Percentiles rank a stretch among this genome's conserved stretches.
These are phyloP conservation scores for Hylodesmum podocarpum DNA, from an alignment of 306 rosid species.

Conservation along the genomic window DNA sequence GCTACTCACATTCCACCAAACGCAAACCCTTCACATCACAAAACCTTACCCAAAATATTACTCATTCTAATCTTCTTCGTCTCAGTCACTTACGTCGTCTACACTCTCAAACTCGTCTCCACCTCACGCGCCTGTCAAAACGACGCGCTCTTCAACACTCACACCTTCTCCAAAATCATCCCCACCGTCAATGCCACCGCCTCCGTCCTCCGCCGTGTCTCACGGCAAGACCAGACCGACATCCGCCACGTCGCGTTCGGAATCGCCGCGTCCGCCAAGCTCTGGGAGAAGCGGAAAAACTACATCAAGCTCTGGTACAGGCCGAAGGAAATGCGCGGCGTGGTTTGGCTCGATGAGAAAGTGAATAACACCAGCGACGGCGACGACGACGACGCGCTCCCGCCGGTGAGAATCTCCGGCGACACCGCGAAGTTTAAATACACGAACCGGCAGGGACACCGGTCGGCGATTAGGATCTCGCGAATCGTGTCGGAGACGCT, in stretches of 20 bases:
- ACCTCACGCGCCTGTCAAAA: slow-evolving; percentile 63
- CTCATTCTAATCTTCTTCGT: slow-evolving; percentile 73
- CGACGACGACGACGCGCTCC: slow-evolving; percentile 43
- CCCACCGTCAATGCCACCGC: slow-evolving; percentile 27
- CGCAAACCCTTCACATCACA: slow-evolving; percentile 34
- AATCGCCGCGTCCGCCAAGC: slow-evolving; percentile 91
- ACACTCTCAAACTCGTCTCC: slow-evolving; percentile 79
- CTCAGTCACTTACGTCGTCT: slow-evolving; percentile 68
- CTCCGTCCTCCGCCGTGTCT: slow-evolving; percentile 7
- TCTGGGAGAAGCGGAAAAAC: slow-evolving; percentile 77
- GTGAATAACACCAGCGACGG: slow-evolving; percentile 16
- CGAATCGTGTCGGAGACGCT: slow-evolving; percentile 90
- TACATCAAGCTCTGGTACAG: slow-evolving; percentile 94
- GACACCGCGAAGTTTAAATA: slow-evolving; percentile 66
- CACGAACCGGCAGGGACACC: slow-evolving; percentile 82
- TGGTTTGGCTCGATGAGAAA: slow-evolving; percentile 77
- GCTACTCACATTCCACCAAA: slow-evolving; percentile 39
- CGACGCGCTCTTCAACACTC: slow-evolving; percentile 39
- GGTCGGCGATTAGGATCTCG: slow-evolving; percentile 97
- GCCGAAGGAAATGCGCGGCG: slow-evolving; percentile 72
- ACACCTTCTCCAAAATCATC: slow-evolving; percentile 1
- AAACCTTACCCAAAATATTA: slow-evolving; percentile 53
- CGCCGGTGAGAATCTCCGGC: slow-evolving; percentile 74
- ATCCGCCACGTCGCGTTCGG: slow-evolving; percentile 78
- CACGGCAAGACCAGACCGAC: slow-evolving; percentile 41